A percentile compares a stretch with the other conserved stretches of the same genome.
Conservation (phyloP, 805 yeast genomes). For the Yamadazyma paraphyllophila region DNA sequence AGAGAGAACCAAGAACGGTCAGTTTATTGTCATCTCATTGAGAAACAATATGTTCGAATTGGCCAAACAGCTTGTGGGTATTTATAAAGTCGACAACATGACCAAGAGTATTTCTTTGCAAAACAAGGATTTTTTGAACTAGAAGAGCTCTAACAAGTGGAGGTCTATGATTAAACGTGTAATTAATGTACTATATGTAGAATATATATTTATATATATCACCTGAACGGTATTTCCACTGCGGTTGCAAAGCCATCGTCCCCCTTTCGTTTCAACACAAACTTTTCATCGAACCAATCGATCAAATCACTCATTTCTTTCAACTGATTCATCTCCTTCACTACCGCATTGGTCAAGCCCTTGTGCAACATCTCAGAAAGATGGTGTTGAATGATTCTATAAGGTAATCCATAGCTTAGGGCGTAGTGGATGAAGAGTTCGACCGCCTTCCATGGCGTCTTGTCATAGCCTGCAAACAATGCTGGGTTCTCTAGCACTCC, state of each 20-base stretch:
- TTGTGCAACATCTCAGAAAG: slow-evolving; percentile 81
- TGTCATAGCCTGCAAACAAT: slow-evolving; percentile 67
- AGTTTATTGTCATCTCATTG: slow-evolving; percentile 90
- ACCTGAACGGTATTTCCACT: slow-evolving; percentile 33
- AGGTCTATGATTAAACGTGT: neutral
- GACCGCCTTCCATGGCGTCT: slow-evolving; percentile 88
- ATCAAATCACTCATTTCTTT: slow-evolving; percentile 60
- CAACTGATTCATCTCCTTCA: slow-evolving; percentile 61
- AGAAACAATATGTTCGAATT: slow-evolving; percentile 98
- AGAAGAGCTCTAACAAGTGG: neutral
- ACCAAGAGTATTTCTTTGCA: slow-evolving; percentile 79
- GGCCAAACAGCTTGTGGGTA: slow-evolving; percentile 91
- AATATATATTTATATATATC: neutral
- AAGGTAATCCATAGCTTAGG: slow-evolving; percentile 80
- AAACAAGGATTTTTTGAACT: slow-evolving; percentile 50
- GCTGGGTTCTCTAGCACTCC: slow-evolving; percentile 88
- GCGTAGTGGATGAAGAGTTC: slow-evolving; percentile 81
- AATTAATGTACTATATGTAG: neutral
- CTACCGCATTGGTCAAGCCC: slow-evolving; percentile 26
- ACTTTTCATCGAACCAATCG: slow-evolving; percentile 78
- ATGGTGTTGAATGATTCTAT: slow-evolving; percentile 82
- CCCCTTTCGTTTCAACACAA: slow-evolving; percentile 61
- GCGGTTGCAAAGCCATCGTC: slow-evolving; percentile 68
- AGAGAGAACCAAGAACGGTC: slow-evolving; percentile 94
- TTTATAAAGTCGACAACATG: slow-evolving; percentile 89